Conservation (phyloP, 148 eudicot species). For the Camellia granthamiana region DNA sequence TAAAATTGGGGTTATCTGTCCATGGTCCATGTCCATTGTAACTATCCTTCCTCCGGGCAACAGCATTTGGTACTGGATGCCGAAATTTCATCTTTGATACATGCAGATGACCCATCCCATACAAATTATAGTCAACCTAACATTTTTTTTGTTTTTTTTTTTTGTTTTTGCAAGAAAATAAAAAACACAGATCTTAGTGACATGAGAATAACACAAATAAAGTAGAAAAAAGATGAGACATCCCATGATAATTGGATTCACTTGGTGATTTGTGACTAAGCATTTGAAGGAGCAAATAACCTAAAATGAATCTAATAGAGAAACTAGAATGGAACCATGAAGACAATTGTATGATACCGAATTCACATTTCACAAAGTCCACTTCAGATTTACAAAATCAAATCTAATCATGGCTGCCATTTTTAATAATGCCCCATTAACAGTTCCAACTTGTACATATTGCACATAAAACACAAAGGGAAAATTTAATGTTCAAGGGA, state of each 20-base stretch:
- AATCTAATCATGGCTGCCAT: too few relatives aligned
- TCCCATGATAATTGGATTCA: neutral
- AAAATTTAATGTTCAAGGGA: neutral
- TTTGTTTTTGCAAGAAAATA: neutral
- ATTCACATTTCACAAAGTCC: neutral
- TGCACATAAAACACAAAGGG: neutral
- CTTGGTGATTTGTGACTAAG: neutral
- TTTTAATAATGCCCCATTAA: neutral
- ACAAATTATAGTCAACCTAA: conserved; percentile 84
- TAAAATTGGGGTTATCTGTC: conserved; percentile 20
- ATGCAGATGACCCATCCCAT: conserved; percentile 96
- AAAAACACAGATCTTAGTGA: neutral
- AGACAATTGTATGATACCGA: neutral
- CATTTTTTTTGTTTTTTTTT: neutral
- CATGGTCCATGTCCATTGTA: conserved; percentile 10
- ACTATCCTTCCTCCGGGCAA: conserved; percentile 21
- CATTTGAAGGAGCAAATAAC: neutral
- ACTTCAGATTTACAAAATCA: neutral
- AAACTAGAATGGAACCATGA: neutral
- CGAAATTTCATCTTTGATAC: conserved; percentile 81
- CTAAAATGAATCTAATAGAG: neutral
- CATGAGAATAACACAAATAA: conserved; percentile 6
- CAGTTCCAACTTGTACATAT: neutral
- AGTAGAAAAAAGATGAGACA: neutral
- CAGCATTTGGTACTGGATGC: conserved; percentile 57